phyloP scores from a whole-genome alignment of 1,284 basidiomycete species.

The Ceratobasidium sp. region DNA sequence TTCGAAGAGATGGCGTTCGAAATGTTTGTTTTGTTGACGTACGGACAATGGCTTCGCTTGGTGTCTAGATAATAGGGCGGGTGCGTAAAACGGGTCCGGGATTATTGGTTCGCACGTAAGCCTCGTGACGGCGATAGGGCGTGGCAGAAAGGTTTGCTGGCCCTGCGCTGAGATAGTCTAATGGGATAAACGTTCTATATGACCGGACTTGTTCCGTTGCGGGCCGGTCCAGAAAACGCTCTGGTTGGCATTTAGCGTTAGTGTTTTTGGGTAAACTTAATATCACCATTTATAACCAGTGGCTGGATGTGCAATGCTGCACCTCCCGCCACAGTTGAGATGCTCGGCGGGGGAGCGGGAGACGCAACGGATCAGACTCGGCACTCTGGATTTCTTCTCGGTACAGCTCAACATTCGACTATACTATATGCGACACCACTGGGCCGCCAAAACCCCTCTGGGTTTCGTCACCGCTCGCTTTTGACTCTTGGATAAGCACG shows the following conservation, averaged over 20 bases:
- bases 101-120: slow-evolving; percentile 10
- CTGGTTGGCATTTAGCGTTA: too few species aligned
- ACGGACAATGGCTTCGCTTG: too few species aligned
- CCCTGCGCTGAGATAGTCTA: neutral
- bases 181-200: neutral
- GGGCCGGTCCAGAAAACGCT: too few species aligned
- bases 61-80: too few species aligned
- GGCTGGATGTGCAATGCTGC: neutral
- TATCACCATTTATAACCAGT: slow-evolving; percentile 2
- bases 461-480: neutral
- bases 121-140: slow-evolving; percentile 1
- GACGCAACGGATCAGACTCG: slow-evolving; percentile 21
- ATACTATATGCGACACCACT: neutral
- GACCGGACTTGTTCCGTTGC: neutral
- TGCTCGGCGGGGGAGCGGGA: neutral
- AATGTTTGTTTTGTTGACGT: neutral
- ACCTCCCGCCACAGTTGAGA: slow-evolving; percentile 12
- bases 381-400: slow-evolving; percentile 24
- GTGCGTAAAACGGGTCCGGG: too few species aligned
- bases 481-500: too few species aligned
- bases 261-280: too few species aligned
- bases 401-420: slow-evolving; percentile 4
- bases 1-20: slow-evolving; percentile 1
- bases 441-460: slow-evolving; percentile 16
- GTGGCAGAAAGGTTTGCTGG: neutral